Evolutionary conservation across 257 asterid genomes (phyloP).

Genomic region (Nicotiana tomentosiformis): DNA sequence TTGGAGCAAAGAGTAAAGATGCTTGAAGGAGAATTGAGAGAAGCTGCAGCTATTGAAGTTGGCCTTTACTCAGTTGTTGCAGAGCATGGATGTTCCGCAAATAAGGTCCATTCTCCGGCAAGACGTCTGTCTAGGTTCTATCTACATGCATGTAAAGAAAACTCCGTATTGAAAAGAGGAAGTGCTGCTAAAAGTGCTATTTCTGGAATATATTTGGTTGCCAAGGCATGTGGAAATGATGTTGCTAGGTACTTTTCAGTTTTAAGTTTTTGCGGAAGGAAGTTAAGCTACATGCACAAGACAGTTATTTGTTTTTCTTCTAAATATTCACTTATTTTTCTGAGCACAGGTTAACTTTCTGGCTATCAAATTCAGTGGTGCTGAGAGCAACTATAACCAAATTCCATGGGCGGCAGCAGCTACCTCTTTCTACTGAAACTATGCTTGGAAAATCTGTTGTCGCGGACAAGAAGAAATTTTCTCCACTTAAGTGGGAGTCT

Average conservation of each 20-base stretch:
- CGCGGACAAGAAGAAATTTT: conserved; percentile 25
- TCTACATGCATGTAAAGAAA: conserved; percentile 51
- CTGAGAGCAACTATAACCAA: conserved; percentile 71
- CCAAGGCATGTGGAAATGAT: conserved; percentile 92
- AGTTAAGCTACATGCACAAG: not conserved
- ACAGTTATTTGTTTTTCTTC: not conserved
- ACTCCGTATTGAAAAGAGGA: conserved; percentile 54
- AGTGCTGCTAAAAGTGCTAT: conserved; percentile 75
- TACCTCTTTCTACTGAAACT: conserved; percentile 29
- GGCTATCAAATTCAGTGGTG: conserved; percentile 88
- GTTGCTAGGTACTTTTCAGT: conserved; percentile 59
- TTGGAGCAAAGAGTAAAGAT: conserved; percentile 46
- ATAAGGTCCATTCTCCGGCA: conserved; percentile 88
- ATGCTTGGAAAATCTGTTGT: conserved; percentile 19
- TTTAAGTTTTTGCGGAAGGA: not conserved
- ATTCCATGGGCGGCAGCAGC: conserved; percentile 32
- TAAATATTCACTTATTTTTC: not conserved
- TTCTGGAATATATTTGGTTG: conserved; percentile 77
- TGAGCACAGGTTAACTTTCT: conserved; percentile 73
- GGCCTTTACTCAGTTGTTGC: conserved; percentile 72
- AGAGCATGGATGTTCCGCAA: conserved; percentile 72
- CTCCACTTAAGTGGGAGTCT: conserved; percentile 55
- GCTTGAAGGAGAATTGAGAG: conserved; percentile 83
- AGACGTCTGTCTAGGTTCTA: conserved; percentile 79
- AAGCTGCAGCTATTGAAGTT: conserved; percentile 74